Conservation (phyloP, 768 basidiomycete species). For the Trametes elegans region DNA sequence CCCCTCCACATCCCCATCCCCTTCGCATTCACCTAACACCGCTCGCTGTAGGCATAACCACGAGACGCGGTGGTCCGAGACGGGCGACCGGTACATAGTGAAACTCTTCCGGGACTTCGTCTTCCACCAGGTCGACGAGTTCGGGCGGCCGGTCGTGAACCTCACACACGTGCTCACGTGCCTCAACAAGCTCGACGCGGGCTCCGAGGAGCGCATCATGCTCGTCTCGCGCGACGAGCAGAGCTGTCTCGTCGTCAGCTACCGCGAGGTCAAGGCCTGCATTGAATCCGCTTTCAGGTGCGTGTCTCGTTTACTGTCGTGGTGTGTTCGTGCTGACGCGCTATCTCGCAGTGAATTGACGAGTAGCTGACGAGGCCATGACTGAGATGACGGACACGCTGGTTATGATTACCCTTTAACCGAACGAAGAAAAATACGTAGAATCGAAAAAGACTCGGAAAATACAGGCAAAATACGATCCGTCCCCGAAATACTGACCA, state of each 20-base stretch:
- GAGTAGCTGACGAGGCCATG: constrained; percentile 16
- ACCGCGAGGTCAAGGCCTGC: constrained; percentile 86
- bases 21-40: background rate
- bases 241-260: constrained; percentile 90
- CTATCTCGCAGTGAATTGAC: constrained; percentile 45
- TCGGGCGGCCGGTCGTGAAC: constrained; percentile 86
- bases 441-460: constrained; percentile 66
- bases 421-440: constrained; percentile 51
- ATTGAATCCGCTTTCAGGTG: constrained; percentile 83
- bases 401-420: background rate
- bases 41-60: constrained; percentile 45
- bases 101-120: constrained; percentile 98
- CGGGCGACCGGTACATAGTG: constrained; percentile 96
- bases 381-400: constrained; percentile 18
- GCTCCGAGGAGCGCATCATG: constrained; percentile 93
- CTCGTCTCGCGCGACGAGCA: constrained; percentile 94
- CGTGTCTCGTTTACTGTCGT: too few species aligned
- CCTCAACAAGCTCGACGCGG: constrained; percentile 96
- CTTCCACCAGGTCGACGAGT: constrained; percentile 95
- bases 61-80: constrained; percentile 96
- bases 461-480: constrained; percentile 41
- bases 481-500: too few species aligned
- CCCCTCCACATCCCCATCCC: background rate
- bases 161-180: constrained; percentile 88
- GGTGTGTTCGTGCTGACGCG: background rate